phyloP scores from a whole-genome alignment of 495 filamentous ascomycete species.

The Penicillium simplicissimum region DNA sequence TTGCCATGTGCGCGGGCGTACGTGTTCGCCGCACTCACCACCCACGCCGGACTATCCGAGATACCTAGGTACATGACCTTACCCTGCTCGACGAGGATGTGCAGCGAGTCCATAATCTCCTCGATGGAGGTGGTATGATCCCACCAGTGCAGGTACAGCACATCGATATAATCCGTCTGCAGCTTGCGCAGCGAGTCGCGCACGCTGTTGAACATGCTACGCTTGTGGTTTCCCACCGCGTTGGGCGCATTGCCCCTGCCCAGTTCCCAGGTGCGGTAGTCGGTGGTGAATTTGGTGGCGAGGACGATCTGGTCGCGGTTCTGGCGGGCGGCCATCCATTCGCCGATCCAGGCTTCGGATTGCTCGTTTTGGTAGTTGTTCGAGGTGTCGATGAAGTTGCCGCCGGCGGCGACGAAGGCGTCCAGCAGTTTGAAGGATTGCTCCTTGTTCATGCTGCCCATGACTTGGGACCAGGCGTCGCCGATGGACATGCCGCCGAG shows the following conservation, averaged over 20 bases:
- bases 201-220: slow-evolving; percentile 56
- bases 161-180: slow-evolving; percentile 64
- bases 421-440: slow-evolving; percentile 53
- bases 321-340: slow-evolving; percentile 56
- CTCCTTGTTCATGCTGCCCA: slow-evolving; percentile 53
- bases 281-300: slow-evolving; percentile 67
- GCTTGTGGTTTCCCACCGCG: slow-evolving; percentile 55
- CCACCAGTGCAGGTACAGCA: slow-evolving; percentile 66
- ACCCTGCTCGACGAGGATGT: slow-evolving; percentile 55
- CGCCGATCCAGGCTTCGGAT: slow-evolving; percentile 57
- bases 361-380: slow-evolving; percentile 59
- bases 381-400: slow-evolving; percentile 56
- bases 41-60: slow-evolving; percentile 62
- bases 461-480: slow-evolving; percentile 48
- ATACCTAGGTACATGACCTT: slow-evolving; percentile 68
- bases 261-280: slow-evolving; percentile 30
- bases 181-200: slow-evolving; percentile 59
- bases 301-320: slow-evolving; percentile 68
- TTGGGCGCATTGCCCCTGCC: slow-evolving; percentile 54
- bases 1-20: slow-evolving; percentile 62
- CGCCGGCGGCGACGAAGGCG: slow-evolving; percentile 48
- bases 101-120: slow-evolving; percentile 61
- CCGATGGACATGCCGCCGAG: slow-evolving; percentile 68
- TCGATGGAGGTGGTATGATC: slow-evolving; percentile 57
- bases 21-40: slow-evolving; percentile 59